Percentiles rank a stretch among this genome's conserved stretches.
Evolutionary conservation across 495 filamentous ascomycete genomes (phyloP).

Genomic region (Aspergillus olivimuriae): DNA sequence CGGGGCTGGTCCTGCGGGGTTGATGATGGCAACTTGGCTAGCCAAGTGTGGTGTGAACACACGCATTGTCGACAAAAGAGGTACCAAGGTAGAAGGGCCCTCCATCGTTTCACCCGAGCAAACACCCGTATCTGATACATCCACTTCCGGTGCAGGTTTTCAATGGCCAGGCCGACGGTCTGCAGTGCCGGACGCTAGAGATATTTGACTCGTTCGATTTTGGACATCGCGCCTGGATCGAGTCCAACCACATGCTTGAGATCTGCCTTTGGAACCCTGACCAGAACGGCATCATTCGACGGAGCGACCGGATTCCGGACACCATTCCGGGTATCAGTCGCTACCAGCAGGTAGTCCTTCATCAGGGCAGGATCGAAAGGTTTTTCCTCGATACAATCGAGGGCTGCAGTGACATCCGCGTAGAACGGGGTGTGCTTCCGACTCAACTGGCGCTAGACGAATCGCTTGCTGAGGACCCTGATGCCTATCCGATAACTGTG

Average conservation of each 20-base stretch:
- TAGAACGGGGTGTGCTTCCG: not conserved
- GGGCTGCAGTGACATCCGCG: not conserved
- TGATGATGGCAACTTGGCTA: not conserved
- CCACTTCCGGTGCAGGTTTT: constrained; percentile 27
- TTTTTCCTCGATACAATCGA: constrained; percentile 1
- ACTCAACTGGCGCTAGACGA: constrained; percentile 3
- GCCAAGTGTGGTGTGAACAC: not conserved
- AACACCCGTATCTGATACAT: not conserved
- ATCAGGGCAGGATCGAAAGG: constrained; percentile 6
- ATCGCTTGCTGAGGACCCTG: not conserved
- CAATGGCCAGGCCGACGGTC: constrained; percentile 63
- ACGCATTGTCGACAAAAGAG: not conserved
- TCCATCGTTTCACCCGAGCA: not conserved
- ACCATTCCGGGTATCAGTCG: constrained; percentile 7
- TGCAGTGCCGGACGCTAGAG: constrained; percentile 65
- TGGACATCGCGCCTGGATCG: constrained; percentile 30
- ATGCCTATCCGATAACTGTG: constrained; percentile 5
- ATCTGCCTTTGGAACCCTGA: constrained; percentile 11
- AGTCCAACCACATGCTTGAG: constrained; percentile 9
- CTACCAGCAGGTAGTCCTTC: constrained; percentile 5
- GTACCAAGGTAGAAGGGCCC: not conserved
- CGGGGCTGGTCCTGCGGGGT: constrained; percentile 52
- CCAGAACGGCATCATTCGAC: constrained; percentile 1
- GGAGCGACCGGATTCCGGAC: constrained; percentile 1
- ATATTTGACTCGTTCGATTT: constrained; percentile 66